Conservation (phyloP, 805 yeast genomes). For the Debaryomyces hansenii region DNA sequence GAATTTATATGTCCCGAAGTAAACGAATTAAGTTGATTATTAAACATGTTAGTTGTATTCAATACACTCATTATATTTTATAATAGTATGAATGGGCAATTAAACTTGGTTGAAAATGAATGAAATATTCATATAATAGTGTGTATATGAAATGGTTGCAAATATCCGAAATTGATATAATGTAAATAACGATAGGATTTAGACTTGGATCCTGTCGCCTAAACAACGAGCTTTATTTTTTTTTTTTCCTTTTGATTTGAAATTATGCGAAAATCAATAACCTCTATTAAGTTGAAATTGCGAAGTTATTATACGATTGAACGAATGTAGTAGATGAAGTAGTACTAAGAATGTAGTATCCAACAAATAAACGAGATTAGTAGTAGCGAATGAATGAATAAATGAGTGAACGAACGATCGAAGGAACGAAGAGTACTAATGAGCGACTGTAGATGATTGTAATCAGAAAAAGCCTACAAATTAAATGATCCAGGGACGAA, state of each 20-base stretch:
- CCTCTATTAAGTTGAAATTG: not conserved
- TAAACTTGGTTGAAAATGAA: not conserved
- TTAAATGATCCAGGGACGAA: constrained; percentile 4
- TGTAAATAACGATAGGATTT: not conserved
- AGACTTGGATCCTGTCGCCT: not conserved
- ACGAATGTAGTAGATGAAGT: too few species aligned
- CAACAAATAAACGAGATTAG: not conserved
- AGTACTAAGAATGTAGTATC: not conserved
- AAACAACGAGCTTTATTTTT: not conserved
- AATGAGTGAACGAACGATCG: not conserved
- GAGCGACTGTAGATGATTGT: not conserved
- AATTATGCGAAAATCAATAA: not conserved
- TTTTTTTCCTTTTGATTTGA: not conserved
- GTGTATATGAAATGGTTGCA: constrained; percentile 6
- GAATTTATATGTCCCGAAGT: constrained; percentile 31
- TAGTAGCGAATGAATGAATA: not conserved
- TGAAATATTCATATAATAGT: not conserved
- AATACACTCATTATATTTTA: constrained; percentile 30
- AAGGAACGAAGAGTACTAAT: not conserved
- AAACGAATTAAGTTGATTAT: constrained; percentile 30
- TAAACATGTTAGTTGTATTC: constrained; percentile 27
- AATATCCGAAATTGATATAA: constrained; percentile 1
- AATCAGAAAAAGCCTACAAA: not conserved
- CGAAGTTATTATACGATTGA: not conserved
- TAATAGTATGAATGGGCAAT: not conserved